phyloP scores from a whole-genome alignment of 2,329 filamentous ascomycete genomes.

The Byssochlamys sp. region DNA sequence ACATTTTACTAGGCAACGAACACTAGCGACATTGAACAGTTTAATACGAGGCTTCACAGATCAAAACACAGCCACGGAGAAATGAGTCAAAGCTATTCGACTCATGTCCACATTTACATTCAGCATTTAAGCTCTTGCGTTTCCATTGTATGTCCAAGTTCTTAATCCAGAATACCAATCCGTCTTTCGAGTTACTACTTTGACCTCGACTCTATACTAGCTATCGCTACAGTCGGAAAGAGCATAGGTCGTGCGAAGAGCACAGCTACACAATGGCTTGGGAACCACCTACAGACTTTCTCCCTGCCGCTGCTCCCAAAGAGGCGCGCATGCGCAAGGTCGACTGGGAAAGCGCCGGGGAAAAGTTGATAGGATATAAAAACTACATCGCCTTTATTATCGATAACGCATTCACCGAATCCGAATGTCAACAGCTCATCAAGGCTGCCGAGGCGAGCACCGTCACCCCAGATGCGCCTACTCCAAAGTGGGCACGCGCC shows the following conservation, averaged over 20 bases:
- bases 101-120: not conserved
- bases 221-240: not conserved
- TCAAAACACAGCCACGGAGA: not conserved
- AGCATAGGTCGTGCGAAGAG: not conserved
- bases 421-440: conserved; percentile 53
- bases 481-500: conserved; percentile 54
- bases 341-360: conserved; percentile 42
- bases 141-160: not conserved
- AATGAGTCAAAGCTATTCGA: not conserved
- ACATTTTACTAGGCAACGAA: not conserved
- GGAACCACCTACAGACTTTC: conserved; percentile 17
- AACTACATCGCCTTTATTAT: conserved; percentile 51
- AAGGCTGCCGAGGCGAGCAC: conserved; percentile 42
- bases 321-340: conserved; percentile 42
- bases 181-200: not conserved
- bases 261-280: conserved; percentile 5
- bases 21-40: not conserved
- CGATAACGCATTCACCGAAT: conserved; percentile 52
- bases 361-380: conserved; percentile 44
- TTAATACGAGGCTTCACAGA: not conserved
- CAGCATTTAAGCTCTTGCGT: not conserved
- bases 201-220: not conserved
- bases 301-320: conserved; percentile 24
- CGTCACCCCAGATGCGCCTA: conserved; percentile 5
- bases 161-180: not conserved